Evolutionary conservation across 2,329 filamentous ascomycete genomes (phyloP).

Genomic region (Verticillium dahliae): DNA sequence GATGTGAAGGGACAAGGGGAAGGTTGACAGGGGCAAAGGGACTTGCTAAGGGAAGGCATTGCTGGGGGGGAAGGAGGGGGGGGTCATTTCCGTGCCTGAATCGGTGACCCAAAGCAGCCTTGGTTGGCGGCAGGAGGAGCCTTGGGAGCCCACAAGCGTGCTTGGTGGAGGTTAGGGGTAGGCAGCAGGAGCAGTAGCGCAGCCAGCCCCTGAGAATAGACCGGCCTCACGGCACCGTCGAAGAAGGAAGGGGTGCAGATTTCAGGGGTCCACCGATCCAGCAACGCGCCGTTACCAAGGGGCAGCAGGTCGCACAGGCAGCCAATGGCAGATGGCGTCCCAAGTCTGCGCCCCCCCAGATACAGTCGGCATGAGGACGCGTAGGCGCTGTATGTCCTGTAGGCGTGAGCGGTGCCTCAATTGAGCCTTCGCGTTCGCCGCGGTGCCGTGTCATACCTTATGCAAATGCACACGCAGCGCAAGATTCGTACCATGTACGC

Average conservation of each 20-base stretch:
- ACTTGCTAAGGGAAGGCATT: not conserved
- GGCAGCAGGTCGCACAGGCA: not conserved
- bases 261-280: not conserved
- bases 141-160: no score
- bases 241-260: not conserved
- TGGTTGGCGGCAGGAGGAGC: not conserved
- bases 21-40: not conserved
- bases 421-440: not conserved
- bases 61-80: not conserved
- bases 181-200: not conserved
- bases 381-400: not conserved
- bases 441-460: not conserved
- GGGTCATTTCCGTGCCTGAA: not conserved
- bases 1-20: not conserved
- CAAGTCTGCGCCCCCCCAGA: not conserved
- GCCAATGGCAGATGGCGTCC: not conserved
- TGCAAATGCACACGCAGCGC: not conserved
- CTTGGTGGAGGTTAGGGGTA: not conserved
- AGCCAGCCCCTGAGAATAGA: no score
- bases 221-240: not conserved
- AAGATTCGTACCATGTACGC: not conserved
- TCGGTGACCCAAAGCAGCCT: not conserved
- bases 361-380: not conserved
- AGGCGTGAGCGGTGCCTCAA: not conserved
- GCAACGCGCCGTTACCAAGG: not conserved